Percentiles rank a stretch among this genome's conserved stretches.
Evolutionary conservation across 192 early-diverging fungal species (phyloP).

Genomic region (Backusella morwellensis): DNA sequence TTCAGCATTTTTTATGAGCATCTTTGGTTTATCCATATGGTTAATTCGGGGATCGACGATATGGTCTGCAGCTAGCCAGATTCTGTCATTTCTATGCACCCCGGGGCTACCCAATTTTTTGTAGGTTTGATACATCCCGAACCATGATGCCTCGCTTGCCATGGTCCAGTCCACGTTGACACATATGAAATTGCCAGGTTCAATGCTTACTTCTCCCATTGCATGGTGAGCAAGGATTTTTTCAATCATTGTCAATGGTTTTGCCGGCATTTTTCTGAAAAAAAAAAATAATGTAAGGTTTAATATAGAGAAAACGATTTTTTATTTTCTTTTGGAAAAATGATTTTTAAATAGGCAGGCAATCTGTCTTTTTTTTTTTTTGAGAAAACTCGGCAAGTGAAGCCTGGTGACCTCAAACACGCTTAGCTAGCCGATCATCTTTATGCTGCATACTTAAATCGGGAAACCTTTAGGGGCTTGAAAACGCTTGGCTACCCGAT

Average conservation of each 20-base stretch:
- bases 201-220: slow-evolving; percentile 68
- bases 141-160: slow-evolving; percentile 81
- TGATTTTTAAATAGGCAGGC: neutral
- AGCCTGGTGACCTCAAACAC: neutral
- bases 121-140: slow-evolving; percentile 85
- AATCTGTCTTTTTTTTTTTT: neutral
- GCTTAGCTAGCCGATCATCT: neutral
- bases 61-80: slow-evolving; percentile 83
- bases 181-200: slow-evolving; percentile 79
- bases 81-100: slow-evolving; percentile 75
- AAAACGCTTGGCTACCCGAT: neutral
- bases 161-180: slow-evolving; percentile 82
- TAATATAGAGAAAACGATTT: neutral
- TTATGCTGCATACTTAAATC: neutral
- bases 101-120: slow-evolving; percentile 72
- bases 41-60: slow-evolving; percentile 76
- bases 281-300: neutral
- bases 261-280: slow-evolving; percentile 3
- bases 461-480: neutral
- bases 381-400: neutral
- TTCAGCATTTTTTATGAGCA: slow-evolving; percentile 63
- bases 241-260: slow-evolving; percentile 73
- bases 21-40: slow-evolving; percentile 64
- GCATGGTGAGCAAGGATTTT: slow-evolving; percentile 79
- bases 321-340: neutral